Evolutionary conservation across 495 filamentous ascomycete species (phyloP).

Genomic region (Annulohypoxylon moriforme): DNA sequence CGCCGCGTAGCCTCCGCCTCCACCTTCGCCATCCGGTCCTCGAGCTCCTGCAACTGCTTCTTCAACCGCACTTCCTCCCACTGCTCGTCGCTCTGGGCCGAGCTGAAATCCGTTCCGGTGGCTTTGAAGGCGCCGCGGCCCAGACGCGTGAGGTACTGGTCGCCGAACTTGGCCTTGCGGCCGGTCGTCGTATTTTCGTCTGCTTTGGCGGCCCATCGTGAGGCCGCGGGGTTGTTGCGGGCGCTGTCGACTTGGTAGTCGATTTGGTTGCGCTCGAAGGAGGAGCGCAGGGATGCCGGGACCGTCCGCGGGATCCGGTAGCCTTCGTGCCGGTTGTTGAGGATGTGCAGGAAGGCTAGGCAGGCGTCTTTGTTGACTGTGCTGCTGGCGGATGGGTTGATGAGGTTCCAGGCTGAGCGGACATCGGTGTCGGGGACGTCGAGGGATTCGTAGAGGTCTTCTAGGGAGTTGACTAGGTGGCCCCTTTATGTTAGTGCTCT

Average conservation of each 20-base stretch:
- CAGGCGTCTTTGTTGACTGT: constrained; percentile 94
- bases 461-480: constrained; percentile 75
- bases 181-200: constrained; percentile 83
- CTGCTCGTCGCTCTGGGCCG: constrained; percentile 78
- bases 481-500: constrained; percentile 19
- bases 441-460: constrained; percentile 87
- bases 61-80: constrained; percentile 98
- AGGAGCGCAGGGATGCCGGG: constrained; percentile 86
- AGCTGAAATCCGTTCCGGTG: constrained; percentile 83
- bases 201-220: constrained; percentile 73
- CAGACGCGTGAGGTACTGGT: constrained; percentile 91
- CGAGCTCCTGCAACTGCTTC: constrained; percentile 88
- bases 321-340: constrained; percentile 94
- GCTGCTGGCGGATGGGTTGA: constrained; percentile 83
- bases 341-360: constrained; percentile 94
- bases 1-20: constrained; percentile 72
- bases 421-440: constrained; percentile 97
- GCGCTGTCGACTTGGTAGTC: constrained; percentile 90
- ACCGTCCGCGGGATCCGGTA: constrained; percentile 94
- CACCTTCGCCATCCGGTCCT: constrained; percentile 81
- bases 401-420: constrained; percentile 93
- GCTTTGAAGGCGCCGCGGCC: constrained; percentile 82
- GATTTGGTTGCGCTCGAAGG: constrained; percentile 93
- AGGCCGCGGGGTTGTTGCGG: constrained; percentile 61
- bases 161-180: constrained; percentile 94